Percentiles rank a stretch among this genome's conserved stretches.
Evolutionary conservation across 306 rosid species (phyloP).

Genomic region (Rosa chinensis): DNA sequence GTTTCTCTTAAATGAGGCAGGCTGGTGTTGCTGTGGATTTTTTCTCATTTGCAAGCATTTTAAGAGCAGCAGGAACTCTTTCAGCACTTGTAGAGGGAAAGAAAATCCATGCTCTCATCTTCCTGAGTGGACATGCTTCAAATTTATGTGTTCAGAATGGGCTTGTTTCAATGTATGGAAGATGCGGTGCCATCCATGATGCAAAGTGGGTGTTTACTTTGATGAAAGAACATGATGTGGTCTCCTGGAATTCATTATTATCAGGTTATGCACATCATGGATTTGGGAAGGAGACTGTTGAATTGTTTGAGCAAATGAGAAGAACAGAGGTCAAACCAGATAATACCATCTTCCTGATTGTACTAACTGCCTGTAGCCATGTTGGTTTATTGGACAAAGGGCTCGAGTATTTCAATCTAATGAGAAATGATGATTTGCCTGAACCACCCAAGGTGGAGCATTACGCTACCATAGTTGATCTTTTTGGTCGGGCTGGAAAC

Average conservation of each 20-base stretch:
- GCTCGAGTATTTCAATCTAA: slow-evolving; percentile 40
- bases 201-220: slow-evolving; percentile 29
- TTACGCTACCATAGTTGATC: slow-evolving; percentile 43
- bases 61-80: slow-evolving; percentile 24
- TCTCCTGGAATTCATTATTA: slow-evolving; percentile 47
- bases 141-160: slow-evolving; percentile 43
- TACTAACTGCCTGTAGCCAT: slow-evolving; percentile 53
- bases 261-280: slow-evolving; percentile 45
- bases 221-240: slow-evolving; percentile 36
- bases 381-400: slow-evolving; percentile 48
- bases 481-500: slow-evolving; percentile 47
- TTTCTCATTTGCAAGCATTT: slow-evolving; percentile 40
- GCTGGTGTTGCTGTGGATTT: slow-evolving; percentile 22
- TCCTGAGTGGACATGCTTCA: slow-evolving; percentile 36
- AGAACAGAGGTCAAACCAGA: slow-evolving; percentile 30
- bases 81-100: slow-evolving; percentile 44
- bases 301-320: slow-evolving; percentile 45
- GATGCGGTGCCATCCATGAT: slow-evolving; percentile 39
- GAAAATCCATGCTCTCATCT: slow-evolving; percentile 45
- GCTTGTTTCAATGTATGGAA: slow-evolving; percentile 56
- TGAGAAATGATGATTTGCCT: slow-evolving; percentile 29
- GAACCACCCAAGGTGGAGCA: slow-evolving; percentile 46
- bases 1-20: slow-evolving; percentile 37
- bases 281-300: slow-evolving; percentile 38
- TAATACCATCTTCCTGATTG: slow-evolving; percentile 33